Conservation (phyloP, 768 basidiomycete species). For the Hebeloma cylindrosporum region DNA sequence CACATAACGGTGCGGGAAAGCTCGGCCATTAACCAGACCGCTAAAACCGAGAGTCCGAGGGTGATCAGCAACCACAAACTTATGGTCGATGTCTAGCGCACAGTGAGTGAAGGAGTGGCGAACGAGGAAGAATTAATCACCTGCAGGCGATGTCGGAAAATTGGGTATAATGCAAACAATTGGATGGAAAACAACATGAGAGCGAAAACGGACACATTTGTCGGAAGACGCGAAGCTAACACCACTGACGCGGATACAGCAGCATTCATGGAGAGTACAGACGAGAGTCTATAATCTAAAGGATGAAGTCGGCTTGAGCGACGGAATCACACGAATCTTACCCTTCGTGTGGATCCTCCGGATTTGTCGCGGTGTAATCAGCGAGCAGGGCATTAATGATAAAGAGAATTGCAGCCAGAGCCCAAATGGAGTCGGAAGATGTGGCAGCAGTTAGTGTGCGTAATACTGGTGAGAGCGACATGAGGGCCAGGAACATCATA, state of each 20-base stretch:
- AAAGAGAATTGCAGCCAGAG: slow-evolving; percentile 84
- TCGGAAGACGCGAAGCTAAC: slow-evolving; percentile 82
- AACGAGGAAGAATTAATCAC: slow-evolving; percentile 32
- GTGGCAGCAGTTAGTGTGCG: slow-evolving; percentile 92
- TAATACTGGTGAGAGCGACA: slow-evolving; percentile 89
- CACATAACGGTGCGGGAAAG: slow-evolving; percentile 57
- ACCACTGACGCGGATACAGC: slow-evolving; percentile 93
- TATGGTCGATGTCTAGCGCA: slow-evolving; percentile 47
- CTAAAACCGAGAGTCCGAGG: slow-evolving; percentile 45
- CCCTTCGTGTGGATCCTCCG: slow-evolving; percentile 58
- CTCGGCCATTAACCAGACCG: slow-evolving; percentile 50
- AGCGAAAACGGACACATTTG: slow-evolving; percentile 85
- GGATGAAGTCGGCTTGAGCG: slow-evolving; percentile 3
- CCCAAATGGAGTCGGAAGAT: slow-evolving; percentile 97
- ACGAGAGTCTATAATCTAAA: slow-evolving; percentile 58
- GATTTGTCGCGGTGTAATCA: slow-evolving; percentile 65
- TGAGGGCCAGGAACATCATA: slow-evolving; percentile 83
- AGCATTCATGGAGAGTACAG: slow-evolving; percentile 86
- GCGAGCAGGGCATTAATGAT: slow-evolving; percentile 78
- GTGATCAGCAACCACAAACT: slow-evolving; percentile 54
- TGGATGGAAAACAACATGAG: slow-evolving; percentile 84
- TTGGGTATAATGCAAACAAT: slow-evolving; percentile 80
- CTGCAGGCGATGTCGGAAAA: slow-evolving; percentile 73
- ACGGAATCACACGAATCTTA: slow-evolving; percentile 29
- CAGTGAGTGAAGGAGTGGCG: slow-evolving; percentile 13